A percentile compares a stretch with the other conserved stretches of the same genome.
These are phyloP conservation scores for Euphorbia schlechtendalii DNA, from an alignment of 441 rosid species.

Conservation along the genomic window DNA sequence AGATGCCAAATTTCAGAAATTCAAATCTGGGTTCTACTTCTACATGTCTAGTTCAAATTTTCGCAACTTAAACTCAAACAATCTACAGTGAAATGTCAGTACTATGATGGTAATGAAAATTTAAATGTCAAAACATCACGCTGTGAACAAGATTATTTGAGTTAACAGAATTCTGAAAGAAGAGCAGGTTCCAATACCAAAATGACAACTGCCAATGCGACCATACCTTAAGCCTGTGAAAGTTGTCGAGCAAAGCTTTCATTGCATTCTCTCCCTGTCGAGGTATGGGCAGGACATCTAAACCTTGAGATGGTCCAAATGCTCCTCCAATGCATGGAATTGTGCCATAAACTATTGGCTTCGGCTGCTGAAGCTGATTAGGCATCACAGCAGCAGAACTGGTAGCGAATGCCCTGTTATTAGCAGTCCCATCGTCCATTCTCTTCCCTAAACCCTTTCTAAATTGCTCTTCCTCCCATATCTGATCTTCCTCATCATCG, in stretches of 20 bases:
- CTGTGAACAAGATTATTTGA: neutral
- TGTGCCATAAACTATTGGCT: slow-evolving; percentile 29
- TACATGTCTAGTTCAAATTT: neutral
- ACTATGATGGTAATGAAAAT: neutral
- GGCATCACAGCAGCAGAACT: slow-evolving; percentile 22
- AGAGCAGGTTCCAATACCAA: neutral
- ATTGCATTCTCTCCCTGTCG: slow-evolving; percentile 71
- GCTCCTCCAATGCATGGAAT: slow-evolving; percentile 47
- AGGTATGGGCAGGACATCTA: slow-evolving; percentile 54
- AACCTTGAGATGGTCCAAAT: slow-evolving; percentile 34
- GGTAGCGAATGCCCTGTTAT: slow-evolving; percentile 26
- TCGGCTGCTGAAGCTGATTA: slow-evolving; percentile 31
- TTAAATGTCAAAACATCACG: neutral
- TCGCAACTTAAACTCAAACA: neutral
- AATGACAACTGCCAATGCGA: neutral
- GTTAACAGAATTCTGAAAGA: neutral
- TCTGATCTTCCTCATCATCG: slow-evolving; percentile 67
- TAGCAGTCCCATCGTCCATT: slow-evolving; percentile 51
- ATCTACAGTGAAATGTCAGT: too few relatives aligned
- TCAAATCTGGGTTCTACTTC: neutral
- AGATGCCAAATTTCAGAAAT: neutral
- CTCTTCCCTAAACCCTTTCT: slow-evolving; percentile 86
- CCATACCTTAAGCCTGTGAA: slow-evolving; percentile 59
- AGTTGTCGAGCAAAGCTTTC: slow-evolving; percentile 56
- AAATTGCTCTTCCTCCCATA: slow-evolving; percentile 91